Conservation (phyloP, 202 grass and related monocot species). For the Schoenoplectus triqueter region DNA sequence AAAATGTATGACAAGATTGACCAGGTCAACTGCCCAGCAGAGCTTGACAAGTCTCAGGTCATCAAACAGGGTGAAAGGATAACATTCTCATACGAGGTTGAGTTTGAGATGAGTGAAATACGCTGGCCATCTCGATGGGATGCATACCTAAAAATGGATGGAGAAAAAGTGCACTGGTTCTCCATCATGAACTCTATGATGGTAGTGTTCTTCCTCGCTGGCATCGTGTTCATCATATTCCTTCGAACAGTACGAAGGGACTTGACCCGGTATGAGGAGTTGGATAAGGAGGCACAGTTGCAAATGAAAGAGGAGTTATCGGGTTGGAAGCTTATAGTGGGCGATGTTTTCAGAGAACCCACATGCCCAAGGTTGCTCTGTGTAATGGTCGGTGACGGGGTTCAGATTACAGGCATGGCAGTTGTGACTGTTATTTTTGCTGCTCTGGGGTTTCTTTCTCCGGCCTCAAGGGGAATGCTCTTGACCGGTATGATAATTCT, state of each 20-base stretch:
- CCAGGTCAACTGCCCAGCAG: conserved; percentile 44
- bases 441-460: conserved; percentile 67
- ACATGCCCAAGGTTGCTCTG: conserved; percentile 63
- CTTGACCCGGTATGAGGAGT: conserved; percentile 63
- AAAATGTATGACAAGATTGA: conserved; percentile 60
- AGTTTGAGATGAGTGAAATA: conserved; percentile 68
- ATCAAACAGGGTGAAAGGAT: conserved; percentile 57
- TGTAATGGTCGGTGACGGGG: conserved; percentile 70
- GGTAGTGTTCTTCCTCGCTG: conserved; percentile 71
- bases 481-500: conserved; percentile 86
- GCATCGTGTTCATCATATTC: conserved; percentile 71
- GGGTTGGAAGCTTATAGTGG: conserved; percentile 75
- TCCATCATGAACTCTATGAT: conserved; percentile 80
- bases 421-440: conserved; percentile 73
- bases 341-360: conserved; percentile 86
- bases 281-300: conserved; percentile 63
- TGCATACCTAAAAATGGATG: conserved; percentile 65
- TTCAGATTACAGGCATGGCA: conserved; percentile 81
- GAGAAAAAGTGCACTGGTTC: conserved; percentile 73
- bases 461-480: conserved; percentile 77
- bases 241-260: conserved; percentile 65
- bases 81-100: conserved; percentile 65
- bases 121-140: conserved; percentile 74
- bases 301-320: conserved; percentile 79
- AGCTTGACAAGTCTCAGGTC: conserved; percentile 57